Conservation (phyloP, 306 rosid species). For the Fragaria iinumae region DNA sequence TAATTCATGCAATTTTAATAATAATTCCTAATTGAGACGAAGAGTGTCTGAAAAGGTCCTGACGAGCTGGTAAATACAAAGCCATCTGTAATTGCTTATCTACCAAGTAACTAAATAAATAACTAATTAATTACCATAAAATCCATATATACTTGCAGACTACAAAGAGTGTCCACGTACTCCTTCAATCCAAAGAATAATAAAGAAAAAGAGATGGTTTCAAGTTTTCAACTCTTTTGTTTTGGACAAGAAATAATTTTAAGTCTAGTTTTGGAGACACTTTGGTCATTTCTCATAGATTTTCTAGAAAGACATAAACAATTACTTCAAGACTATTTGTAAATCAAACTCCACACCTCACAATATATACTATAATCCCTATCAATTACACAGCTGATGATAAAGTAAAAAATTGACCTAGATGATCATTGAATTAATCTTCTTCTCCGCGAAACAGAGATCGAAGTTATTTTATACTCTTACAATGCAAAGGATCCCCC, state of each 20-base stretch:
- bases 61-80: background rate
- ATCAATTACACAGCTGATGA: background rate
- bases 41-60: background rate
- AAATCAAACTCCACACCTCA: constrained; percentile 10
- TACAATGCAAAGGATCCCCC: background rate
- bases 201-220: too few species aligned
- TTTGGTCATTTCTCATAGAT: background rate
- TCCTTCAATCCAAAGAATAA: background rate
- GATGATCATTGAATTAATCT: background rate
- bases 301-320: background rate
- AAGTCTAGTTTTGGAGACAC: too few species aligned
- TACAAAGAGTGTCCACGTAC: background rate
- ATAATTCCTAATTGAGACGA: background rate
- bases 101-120: background rate
- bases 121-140: background rate
- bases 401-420: constrained; percentile 10
- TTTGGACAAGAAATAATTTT: too few species aligned
- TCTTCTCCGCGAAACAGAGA: background rate
- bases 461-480: background rate
- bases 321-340: too few species aligned
- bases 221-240: background rate
- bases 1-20: background rate
- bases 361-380: background rate
- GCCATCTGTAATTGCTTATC: background rate
- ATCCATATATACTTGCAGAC: background rate